Evolutionary conservation across 2,329 filamentous ascomycete species (phyloP), one percentile per base, ranked within the genome.

Genomic region (Hymenoscyphus salicellus): DNA sequence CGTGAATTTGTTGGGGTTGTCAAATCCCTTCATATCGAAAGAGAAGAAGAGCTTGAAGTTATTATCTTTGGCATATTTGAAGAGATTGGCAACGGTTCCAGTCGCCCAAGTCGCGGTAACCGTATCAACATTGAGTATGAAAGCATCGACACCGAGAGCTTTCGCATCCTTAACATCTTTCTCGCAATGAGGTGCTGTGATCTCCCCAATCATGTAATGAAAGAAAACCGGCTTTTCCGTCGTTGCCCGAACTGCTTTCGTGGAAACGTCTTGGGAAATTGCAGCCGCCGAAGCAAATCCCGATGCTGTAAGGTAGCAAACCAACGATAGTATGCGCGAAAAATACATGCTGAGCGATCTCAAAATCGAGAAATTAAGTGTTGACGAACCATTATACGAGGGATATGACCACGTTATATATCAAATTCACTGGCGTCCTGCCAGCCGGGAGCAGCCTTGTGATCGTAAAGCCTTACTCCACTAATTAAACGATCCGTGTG

Each of bases 11-110:
- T 66, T 61, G 4, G 75, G 73, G 30, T 72, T 63, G 11, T 58
- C 49, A 36, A 65, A 67, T 61, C 69, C 66, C 73, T 65, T 70
- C 67, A 75, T 74, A 60, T 77, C 76, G 59, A 77, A 77, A n/a
- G 73, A 76, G 65, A 78, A 77, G 69, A 77, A 77, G 28, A 78
- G 71, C 7, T 71, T 69, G 65, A 78, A 77, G 43, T 68, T 71
- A 10, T 71, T 66, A 0, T 70, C 64, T 1, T 71, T 69, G n/a
- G 74, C 71, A 28, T 74, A 71, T 11, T 72, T 66, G 67, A 78
- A 78, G n/a, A 77, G 68, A 26, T 64, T 66, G 4, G 67, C 61
- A 2, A 76, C 70, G 5, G 76, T 73, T 36, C 68, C 62, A 2
- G 68, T 72, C 0, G 74, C 72, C 73, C 75, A 78, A 23, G 38